A percentile compares a stretch with the other conserved stretches of the same genome.
Conservation (phyloP, 768 basidiomycete species). For the Tricholomella constricta region DNA sequence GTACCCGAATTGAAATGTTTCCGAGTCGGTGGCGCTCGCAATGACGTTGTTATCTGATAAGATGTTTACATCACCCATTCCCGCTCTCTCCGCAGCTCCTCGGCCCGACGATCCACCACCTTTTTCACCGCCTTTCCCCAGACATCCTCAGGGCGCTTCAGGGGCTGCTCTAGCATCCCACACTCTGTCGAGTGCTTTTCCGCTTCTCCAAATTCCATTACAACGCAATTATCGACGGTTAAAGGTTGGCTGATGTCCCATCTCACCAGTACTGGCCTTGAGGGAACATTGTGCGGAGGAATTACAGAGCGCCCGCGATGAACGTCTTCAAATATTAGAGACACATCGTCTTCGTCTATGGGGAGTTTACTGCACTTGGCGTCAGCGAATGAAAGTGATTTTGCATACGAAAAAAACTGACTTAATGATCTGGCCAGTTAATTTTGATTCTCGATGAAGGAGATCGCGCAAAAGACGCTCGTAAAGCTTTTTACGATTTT, state of each 20-base stretch:
- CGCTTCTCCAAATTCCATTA: slow-evolving; percentile 77
- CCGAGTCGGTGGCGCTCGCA: background rate
- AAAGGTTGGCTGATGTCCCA: slow-evolving; percentile 77
- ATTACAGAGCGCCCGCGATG: slow-evolving; percentile 75
- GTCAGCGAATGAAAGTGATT: background rate
- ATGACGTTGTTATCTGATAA: slow-evolving; percentile 4
- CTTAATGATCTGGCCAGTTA: slow-evolving; percentile 65
- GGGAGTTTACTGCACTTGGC: slow-evolving; percentile 59
- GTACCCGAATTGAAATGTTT: background rate
- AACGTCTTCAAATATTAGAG: slow-evolving; percentile 85
- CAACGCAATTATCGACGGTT: slow-evolving; percentile 79
- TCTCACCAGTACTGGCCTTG: slow-evolving; percentile 72
- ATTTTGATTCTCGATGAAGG: slow-evolving; percentile 69
- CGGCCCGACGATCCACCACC: slow-evolving; percentile 57
- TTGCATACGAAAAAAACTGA: slow-evolving; percentile 30
- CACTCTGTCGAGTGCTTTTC: slow-evolving; percentile 62
- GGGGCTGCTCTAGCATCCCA: slow-evolving; percentile 28
- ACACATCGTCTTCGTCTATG: slow-evolving; percentile 82
- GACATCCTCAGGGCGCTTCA: slow-evolving; percentile 49
- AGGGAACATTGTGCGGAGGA: slow-evolving; percentile 76
- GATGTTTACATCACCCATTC: slow-evolving; percentile 49
- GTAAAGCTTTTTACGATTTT: slow-evolving; percentile 82
- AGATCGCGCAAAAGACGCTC: slow-evolving; percentile 78
- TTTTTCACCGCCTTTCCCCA: slow-evolving; percentile 70
- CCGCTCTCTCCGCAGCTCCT: slow-evolving; percentile 58